These are phyloP conservation scores for Diospyros kaki DNA, from an alignment of 148 eudicot genomes.

Conservation along the genomic window DNA sequence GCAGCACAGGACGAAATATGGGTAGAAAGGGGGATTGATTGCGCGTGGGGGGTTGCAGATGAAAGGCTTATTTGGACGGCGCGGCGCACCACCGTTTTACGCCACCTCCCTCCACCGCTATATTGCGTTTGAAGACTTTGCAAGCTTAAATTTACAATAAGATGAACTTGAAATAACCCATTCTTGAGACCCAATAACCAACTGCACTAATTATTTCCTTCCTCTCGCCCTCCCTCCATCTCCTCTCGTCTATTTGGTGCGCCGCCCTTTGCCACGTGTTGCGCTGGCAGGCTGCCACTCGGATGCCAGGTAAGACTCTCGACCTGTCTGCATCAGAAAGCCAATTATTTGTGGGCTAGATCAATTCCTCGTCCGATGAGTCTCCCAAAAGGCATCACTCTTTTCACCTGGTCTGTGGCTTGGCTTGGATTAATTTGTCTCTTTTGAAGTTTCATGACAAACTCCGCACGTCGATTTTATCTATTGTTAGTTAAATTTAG, in stretches of 20 bases:
- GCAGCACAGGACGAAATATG: neutral
- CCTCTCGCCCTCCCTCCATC: slow-evolving; percentile 21
- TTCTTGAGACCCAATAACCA: too few relatives aligned
- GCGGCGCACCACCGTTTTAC: slow-evolving; percentile 58
- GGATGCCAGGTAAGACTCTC: slow-evolving; percentile 29
- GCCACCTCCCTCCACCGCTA: slow-evolving; percentile 53
- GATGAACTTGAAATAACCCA: too few relatives aligned
- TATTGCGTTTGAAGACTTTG: slow-evolving; percentile 24
- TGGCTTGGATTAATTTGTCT: too few relatives aligned
- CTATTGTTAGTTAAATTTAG: too few relatives aligned
- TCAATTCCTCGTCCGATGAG: too few relatives aligned
- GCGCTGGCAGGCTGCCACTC: slow-evolving; percentile 22
- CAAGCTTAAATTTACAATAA: neutral
- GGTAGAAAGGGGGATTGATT: slow-evolving; percentile 22
- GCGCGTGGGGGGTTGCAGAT: slow-evolving; percentile 75
- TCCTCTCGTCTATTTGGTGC: slow-evolving; percentile 10
- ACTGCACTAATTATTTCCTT: neutral
- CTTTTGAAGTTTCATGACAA: too few relatives aligned
- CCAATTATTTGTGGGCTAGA: too few relatives aligned
- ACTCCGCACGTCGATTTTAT: too few relatives aligned
- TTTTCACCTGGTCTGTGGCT: too few relatives aligned
- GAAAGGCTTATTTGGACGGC: slow-evolving; percentile 68
- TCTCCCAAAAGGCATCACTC: too few relatives aligned
- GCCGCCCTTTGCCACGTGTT: too few relatives aligned
- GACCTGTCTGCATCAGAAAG: slow-evolving; percentile 16